Conservation (phyloP, 768 basidiomycete species). For the Rossbeevera mucosa region DNA sequence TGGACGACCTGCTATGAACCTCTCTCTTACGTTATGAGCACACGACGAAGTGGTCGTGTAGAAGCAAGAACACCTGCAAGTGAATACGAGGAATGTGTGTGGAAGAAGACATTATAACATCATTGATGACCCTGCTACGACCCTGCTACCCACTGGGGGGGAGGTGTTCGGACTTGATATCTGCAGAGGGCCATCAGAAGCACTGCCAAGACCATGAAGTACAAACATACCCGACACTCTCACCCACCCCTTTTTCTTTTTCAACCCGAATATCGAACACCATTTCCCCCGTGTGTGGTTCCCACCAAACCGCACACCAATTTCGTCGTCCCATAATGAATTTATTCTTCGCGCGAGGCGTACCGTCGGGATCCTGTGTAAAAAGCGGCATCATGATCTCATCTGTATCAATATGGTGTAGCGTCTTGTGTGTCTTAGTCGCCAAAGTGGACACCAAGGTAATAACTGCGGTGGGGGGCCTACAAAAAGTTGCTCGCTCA, state of each 20-base stretch:
- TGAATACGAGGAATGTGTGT: neutral
- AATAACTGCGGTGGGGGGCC: conserved; percentile 68
- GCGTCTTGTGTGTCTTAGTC: conserved; percentile 77
- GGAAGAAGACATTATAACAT: conserved; percentile 1
- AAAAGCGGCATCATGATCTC: conserved; percentile 86
- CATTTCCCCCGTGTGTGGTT: conserved; percentile 55
- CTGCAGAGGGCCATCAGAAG: conserved; percentile 25
- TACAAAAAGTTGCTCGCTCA: conserved; percentile 7
- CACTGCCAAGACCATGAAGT: neutral
- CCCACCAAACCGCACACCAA: conserved; percentile 72
- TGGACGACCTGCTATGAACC: conserved; percentile 21
- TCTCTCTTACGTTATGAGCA: neutral
- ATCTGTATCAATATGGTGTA: conserved; percentile 80
- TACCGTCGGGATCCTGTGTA: conserved; percentile 68
- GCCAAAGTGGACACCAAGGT: conserved; percentile 77
- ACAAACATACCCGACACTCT: conserved; percentile 65
- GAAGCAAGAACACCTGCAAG: neutral
- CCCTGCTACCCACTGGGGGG: conserved; percentile 36
- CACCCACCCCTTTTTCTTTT: conserved; percentile 73
- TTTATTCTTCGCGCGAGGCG: conserved; percentile 60
- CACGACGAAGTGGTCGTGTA: neutral
- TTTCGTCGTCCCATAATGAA: conserved; percentile 87
- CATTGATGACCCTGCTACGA: conserved; percentile 5
- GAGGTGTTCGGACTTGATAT: conserved; percentile 41
- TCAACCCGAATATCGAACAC: conserved; percentile 85